Evolutionary conservation across 495 filamentous ascomycete genomes (phyloP).

Genomic region (Jackrogersella multiformis): DNA sequence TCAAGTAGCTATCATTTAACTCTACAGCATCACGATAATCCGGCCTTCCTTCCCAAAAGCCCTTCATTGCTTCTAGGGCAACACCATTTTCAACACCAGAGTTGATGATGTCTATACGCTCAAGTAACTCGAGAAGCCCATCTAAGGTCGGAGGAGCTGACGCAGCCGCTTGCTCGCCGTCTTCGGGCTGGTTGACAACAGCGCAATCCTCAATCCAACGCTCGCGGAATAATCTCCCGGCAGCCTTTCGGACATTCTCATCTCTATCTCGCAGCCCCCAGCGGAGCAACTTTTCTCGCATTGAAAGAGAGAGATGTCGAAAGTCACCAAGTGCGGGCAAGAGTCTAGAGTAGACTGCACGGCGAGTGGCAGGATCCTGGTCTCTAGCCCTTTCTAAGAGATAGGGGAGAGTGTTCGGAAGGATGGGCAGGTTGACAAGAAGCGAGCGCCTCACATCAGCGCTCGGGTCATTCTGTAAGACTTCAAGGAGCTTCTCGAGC

Average conservation of each 20-base stretch:
- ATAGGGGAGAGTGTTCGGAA: slow-evolving; percentile 83
- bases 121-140: slow-evolving; percentile 85
- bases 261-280: slow-evolving; percentile 97
- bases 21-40: slow-evolving; percentile 85
- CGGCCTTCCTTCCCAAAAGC: slow-evolving; percentile 93
- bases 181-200: slow-evolving; percentile 63
- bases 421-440: slow-evolving; percentile 86
- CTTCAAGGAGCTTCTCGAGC: slow-evolving; percentile 84
- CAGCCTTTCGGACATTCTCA: slow-evolving; percentile 91
- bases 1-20: slow-evolving; percentile 90
- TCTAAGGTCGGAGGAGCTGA: slow-evolving; percentile 72
- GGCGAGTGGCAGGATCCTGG: slow-evolving; percentile 80
- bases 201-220: slow-evolving; percentile 97
- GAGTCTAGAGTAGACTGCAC: slow-evolving; percentile 86
- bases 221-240: slow-evolving; percentile 87
- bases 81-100: slow-evolving; percentile 90
- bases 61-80: slow-evolving; percentile 88
- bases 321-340: slow-evolving; percentile 94
- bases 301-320: slow-evolving; percentile 90
- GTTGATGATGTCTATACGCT: slow-evolving; percentile 92
- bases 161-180: slow-evolving; percentile 57
- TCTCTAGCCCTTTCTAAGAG: slow-evolving; percentile 92
- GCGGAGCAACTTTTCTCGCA: slow-evolving; percentile 93
- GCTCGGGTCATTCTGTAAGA: slow-evolving; percentile 92
- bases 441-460: slow-evolving; percentile 90